Percentiles rank a stretch among this genome's conserved stretches.
These are phyloP conservation scores for Tuber calosporum DNA, from an alignment of 495 filamentous ascomycete genomes.

Conservation along the genomic window DNA sequence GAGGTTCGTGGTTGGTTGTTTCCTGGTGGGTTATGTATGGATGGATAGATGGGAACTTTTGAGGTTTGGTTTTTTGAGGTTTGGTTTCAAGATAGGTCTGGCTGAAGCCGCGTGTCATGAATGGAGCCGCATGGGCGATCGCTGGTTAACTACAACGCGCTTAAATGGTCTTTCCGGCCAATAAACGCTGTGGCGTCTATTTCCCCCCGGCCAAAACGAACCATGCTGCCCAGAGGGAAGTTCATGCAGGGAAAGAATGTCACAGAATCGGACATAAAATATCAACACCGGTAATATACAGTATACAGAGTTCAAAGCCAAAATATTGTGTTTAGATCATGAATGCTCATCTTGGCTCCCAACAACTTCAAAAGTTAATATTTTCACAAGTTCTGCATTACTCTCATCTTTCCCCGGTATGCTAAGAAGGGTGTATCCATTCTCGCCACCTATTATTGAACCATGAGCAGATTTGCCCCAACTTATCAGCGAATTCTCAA, in stretches of 20 bases:
- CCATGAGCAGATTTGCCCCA: conserved; percentile 31
- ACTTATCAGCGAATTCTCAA: conserved; percentile 37
- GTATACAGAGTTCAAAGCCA: neutral
- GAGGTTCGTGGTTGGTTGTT: neutral
- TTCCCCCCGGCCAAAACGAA: neutral
- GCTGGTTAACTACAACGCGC: neutral
- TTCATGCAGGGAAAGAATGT: neutral
- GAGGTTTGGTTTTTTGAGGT: conserved; percentile 3
- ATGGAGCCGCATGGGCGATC: conserved; percentile 13
- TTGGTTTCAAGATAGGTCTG: conserved; percentile 9
- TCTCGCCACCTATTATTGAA: conserved; percentile 29
- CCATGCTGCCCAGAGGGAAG: no score
- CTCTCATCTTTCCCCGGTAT: conserved; percentile 15
- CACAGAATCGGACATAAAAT: neutral
- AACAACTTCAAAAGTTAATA: conserved; percentile 29
- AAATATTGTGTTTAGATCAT: conserved; percentile 9
- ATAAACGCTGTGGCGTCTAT: neutral
- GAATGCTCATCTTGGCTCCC: conserved; percentile 39
- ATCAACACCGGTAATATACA: neutral
- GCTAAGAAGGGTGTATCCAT: conserved; percentile 37
- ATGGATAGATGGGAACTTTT: neutral
- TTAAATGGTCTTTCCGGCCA: neutral
- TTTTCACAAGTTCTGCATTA: neutral
- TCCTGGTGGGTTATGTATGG: neutral
- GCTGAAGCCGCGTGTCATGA: conserved; percentile 25